Conservation (phyloP, 73 alveolate species). For the Symbiodinium pilosum region DNA sequence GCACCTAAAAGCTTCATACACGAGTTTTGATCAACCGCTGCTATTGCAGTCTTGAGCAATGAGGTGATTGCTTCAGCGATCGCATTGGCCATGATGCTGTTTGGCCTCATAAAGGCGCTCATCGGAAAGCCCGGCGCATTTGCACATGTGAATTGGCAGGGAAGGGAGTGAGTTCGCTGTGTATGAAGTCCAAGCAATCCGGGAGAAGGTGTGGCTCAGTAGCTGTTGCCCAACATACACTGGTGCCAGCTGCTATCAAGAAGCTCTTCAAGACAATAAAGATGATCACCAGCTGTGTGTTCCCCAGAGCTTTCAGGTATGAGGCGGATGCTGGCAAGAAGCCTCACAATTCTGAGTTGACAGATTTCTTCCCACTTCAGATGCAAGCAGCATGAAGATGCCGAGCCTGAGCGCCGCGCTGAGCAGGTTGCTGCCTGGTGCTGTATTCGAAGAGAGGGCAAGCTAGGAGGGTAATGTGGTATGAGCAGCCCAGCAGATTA, state of each 20-base stretch:
- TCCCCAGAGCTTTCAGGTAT: neutral
- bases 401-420: slow-evolving; percentile 38
- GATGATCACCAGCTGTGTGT: neutral
- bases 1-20: neutral
- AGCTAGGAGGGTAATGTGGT: too few species aligned
- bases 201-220: too few species aligned
- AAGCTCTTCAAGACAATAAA: slow-evolving; percentile 27
- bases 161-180: too few species aligned
- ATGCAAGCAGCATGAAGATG: slow-evolving; percentile 67
- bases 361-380: neutral
- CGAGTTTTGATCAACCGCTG: too few species aligned
- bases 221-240: too few species aligned
- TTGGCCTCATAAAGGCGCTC: slow-evolving; percentile 69
- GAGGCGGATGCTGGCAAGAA: too few species aligned
- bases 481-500: too few species aligned
- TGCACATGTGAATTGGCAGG: too few species aligned
- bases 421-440: too few species aligned
- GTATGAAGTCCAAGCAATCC: too few species aligned
- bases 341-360: too few species aligned
- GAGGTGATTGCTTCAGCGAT: slow-evolving; percentile 51
- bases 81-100: slow-evolving; percentile 59
- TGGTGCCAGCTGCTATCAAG: slow-evolving; percentile 77
- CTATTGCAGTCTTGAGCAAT: neutral
- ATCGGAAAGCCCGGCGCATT: neutral
- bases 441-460: too few species aligned